phyloP scores from a whole-genome alignment of 768 basidiomycete genomes.

The Daedaleopsis nitida region DNA sequence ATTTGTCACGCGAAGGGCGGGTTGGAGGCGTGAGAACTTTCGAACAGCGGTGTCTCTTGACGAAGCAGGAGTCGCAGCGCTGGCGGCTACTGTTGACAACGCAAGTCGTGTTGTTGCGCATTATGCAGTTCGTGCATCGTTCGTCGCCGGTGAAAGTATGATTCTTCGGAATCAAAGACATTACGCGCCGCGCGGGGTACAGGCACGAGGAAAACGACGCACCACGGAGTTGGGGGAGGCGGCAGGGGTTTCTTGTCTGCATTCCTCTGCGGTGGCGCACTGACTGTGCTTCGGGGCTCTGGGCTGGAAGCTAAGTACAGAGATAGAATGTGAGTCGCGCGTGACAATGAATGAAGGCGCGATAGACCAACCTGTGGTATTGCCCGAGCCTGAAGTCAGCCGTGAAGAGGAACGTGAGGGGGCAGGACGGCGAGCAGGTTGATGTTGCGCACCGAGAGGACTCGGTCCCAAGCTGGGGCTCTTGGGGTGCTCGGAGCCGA shows the following conservation, averaged over 20 bases:
- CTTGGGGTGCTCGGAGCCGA: conserved; percentile 22
- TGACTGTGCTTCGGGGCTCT: conserved; percentile 19
- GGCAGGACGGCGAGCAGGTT: conserved; percentile 5
- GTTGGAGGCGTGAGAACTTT: conserved; percentile 22
- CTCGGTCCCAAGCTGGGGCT: conserved; percentile 20
- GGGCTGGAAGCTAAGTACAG: conserved; percentile 14
- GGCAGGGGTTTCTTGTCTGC: conserved; percentile 14
- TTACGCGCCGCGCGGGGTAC: not conserved
- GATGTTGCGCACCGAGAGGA: conserved; percentile 12
- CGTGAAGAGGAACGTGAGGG: conserved; percentile 13
- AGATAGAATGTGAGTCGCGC: conserved; percentile 8
- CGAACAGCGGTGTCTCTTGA: conserved; percentile 21
- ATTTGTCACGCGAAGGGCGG: conserved; percentile 17
- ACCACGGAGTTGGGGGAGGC: conserved; percentile 13
- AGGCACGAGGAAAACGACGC: not conserved
- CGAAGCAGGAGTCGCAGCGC: conserved; percentile 21
- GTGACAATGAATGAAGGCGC: conserved; percentile 9
- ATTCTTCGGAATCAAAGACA: not conserved
- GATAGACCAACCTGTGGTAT: conserved; percentile 18
- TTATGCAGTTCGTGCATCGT: conserved; percentile 19
- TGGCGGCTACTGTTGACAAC: conserved; percentile 22
- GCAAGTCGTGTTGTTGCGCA: conserved; percentile 19
- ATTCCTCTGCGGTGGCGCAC: conserved; percentile 14
- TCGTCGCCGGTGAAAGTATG: conserved; percentile 19
- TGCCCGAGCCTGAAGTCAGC: conserved; percentile 11